phyloP scores from a whole-genome alignment of 345 rosid species.

The Salix suchowensis region DNA sequence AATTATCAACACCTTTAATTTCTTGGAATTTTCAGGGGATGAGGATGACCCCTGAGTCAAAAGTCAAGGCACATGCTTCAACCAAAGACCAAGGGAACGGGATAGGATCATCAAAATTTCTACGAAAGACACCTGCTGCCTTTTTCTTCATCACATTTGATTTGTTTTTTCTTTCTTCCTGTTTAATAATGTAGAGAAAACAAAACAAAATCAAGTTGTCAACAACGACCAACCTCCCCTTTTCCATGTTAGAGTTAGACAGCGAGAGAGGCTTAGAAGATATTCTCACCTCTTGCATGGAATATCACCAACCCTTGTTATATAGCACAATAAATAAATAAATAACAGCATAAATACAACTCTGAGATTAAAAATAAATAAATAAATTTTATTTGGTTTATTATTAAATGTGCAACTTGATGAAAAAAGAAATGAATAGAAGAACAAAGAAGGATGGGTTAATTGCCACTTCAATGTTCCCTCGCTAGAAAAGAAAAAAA shows the following conservation, averaged over 20 bases:
- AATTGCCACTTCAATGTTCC: neutral
- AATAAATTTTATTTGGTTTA: neutral
- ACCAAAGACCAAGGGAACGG: neutral
- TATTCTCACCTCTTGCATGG: neutral
- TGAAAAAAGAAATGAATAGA: neutral
- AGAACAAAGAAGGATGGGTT: neutral
- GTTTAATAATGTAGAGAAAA: no score
- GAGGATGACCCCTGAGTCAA: neutral
- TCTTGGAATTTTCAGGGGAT: neutral
- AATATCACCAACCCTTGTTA: neutral
- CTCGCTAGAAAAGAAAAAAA: neutral
- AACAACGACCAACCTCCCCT: neutral
- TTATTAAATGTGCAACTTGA: no score
- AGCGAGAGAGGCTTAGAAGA: neutral
- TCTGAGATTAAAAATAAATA: neutral
- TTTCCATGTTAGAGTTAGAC: no score
- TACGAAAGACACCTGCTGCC: neutral
- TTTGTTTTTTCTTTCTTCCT: neutral
- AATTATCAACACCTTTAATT: no score
- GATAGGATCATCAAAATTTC: neutral
- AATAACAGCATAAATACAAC: neutral
- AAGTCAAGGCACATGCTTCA: neutral
- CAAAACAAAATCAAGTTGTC: neutral
- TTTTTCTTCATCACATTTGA: neutral
- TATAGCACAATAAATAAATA: neutral